These are phyloP conservation scores for Phytopythium oedochilum DNA, from an alignment of 352 stramenopile species.

Conservation along the genomic window DNA sequence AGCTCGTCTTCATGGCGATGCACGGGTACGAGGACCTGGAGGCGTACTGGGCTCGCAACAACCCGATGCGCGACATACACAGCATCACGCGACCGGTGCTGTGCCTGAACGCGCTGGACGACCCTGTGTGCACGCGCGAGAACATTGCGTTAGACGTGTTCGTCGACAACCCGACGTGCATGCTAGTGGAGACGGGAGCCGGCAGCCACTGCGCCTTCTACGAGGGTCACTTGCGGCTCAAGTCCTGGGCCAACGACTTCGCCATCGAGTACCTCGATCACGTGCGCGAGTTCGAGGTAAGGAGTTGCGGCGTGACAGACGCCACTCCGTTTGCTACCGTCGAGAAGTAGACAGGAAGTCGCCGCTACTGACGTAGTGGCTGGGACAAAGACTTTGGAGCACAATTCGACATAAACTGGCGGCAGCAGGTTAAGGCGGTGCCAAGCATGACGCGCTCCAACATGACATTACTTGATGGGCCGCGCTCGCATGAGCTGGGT, in stretches of 20 bases:
- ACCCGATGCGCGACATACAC: slow-evolving; percentile 62
- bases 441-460: slow-evolving; percentile 44
- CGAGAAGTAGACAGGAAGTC: neutral
- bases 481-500: neutral
- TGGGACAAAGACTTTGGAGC: too few relatives aligned
- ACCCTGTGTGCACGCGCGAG: slow-evolving; percentile 72
- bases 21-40: slow-evolving; percentile 65
- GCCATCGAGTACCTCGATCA: slow-evolving; percentile 62
- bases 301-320: slow-evolving; percentile 55
- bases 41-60: slow-evolving; percentile 67
- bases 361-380: too few relatives aligned
- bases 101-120: slow-evolving; percentile 73
- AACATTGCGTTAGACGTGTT: slow-evolving; percentile 67
- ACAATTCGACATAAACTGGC: too few relatives aligned
- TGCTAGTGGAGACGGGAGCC: slow-evolving; percentile 24
- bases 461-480: neutral
- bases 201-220: slow-evolving; percentile 79
- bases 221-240: slow-evolving; percentile 46
- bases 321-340: slow-evolving; percentile 56
- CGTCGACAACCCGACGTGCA: slow-evolving; percentile 17
- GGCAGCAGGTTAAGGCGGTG: too few relatives aligned
- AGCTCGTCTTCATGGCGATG: slow-evolving; percentile 79
- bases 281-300: slow-evolving; percentile 51
- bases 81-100: slow-evolving; percentile 56
- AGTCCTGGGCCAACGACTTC: slow-evolving; percentile 61